Base-by-base conservation (phyloP, 805 yeast species). In the Yueomyces sp. region DNA sequence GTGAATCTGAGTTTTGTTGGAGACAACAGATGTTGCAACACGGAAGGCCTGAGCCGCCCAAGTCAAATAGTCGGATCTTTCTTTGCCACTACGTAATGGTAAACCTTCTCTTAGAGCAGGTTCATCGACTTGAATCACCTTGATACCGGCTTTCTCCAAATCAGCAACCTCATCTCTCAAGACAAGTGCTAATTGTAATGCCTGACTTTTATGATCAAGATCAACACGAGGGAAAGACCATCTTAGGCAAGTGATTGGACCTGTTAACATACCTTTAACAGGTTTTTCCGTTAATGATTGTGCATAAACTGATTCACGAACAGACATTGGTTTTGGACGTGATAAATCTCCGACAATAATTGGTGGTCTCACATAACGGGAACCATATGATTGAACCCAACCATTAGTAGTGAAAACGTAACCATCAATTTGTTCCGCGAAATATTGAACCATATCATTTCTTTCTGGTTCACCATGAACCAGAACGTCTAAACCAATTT, bases 201-300 rank as follows among this genome's bases (percentile, higher is more conserved):
- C 86, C 77, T 92, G 98, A 56, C 79, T 77, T 75, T 84, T 77
- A 73, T 84, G 88, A 51, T 94, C 74, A 57, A 90, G 83, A 64
- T 92, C 98, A 67, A 88, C 90, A 83, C 98, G 86, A 76, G 98
- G 98, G 96, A 92, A 92, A 60, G 98, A 92, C 98, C 98, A 92
- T 81, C 98, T 85, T 69, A 92, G 82, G 73, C 94, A 86, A 66
- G 98, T 92, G 62, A 92, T 92, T 68, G 98, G 98, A 73, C 98
- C 98, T 66, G 98, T 88, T 68, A 92, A 82, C 98, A 92, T 92
- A 85, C 98, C 98, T 80, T 92, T 92, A 79, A 92, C 85, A 66
- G 96, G 96, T 76, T 84, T 85, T 61, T 78, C 70, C 63, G 96
- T 87, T 67, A 92, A 72, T 52, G 95, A 84, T 78, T 92, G 98